Evolutionary conservation across 2,329 filamentous ascomycete genomes (phyloP), one percentile per base, ranked within the genome.

Genomic region (Cyphellophora europaea): DNA sequence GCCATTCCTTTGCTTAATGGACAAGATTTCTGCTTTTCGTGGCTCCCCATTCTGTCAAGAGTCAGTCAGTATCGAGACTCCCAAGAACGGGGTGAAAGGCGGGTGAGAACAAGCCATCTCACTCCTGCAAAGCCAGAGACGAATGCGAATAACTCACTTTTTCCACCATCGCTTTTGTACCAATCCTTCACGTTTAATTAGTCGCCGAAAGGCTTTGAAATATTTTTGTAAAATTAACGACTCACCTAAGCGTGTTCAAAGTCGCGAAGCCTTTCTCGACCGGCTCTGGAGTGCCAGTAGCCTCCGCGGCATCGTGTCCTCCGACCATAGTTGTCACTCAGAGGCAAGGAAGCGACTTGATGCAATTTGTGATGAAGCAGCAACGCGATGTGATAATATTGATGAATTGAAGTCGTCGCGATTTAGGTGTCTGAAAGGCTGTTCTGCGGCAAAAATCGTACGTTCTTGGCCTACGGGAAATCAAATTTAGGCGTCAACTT

Each of bases 21-120:
- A 91, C n/a, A 98, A 67, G 44, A 98, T 94, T 59, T 98, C 91
- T 50, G 91, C 91, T 63, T 91, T 87, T 50, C 91, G 80, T 42
- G 82, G 73, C 53, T 88, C 79, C 41, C 86, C 86, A 58, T 94
- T 74, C 74, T 79, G 49, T 8, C 6, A 11, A 17, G n/a, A 11
- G 15, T 44, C 25, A 48, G 10, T 30, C 33, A 35, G 3, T 18
- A 27, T 43, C 41, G 32, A 36, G n/a, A 6, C 6, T 16, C 17
- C 11, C 11, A 23, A 28, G 13, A 31, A 15, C 23, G 13, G 3
- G 15, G 19, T 25, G 8, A 8, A 18, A 27, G 37, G 49, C 46
- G 52, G 42, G 47, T 48, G 46, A 36, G 5, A 15, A 13, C n/a
- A n/a, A n/a, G n/a, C n/a, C n/a, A n/a, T n/a, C n/a, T n/a, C n/a